Evolutionary conservation across 768 basidiomycete genomes (phyloP), one percentile per base, ranked within the genome.

Genomic region (Boletus sp.): DNA sequence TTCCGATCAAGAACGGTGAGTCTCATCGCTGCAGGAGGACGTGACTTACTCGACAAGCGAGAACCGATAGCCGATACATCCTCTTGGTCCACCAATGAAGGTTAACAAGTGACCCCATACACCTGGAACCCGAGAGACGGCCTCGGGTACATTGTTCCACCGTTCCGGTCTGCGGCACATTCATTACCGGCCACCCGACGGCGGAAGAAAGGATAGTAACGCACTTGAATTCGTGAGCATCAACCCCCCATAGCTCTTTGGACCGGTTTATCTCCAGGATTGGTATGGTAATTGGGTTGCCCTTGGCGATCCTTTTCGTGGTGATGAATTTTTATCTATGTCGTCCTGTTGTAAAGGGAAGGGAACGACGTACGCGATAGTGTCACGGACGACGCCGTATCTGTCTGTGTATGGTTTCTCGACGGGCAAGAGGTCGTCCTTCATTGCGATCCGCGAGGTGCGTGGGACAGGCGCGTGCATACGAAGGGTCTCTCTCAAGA

Each of bases 61-160:
- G 65, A 88, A 88, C 4, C 83, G 79, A 65, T 81, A 87, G 0
- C 86, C 86, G 36, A 89, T 87, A 58, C 87, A 90, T 0, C 84
- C 78, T 18, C 79, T 77, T 14, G 84, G 82, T 6, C 87, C 87
- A 35, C 83, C 84, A 3, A 85, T 61, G 76, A 90, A 90, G 0
- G 82, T 78, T 36, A 87, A 64, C 58, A 83, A 64, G 62, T 85
- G 79, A 8, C 80, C 77, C 80, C 81, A 86, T 0, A 87, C 76
- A 7, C 86, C 83, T 5, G 87, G 87, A 20, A 88, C 71, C 0
- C 65, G 55, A 4, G 65, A 64, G 1, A 74, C 78, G 1, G 72
- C 73, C 18, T 79, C 76, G 0, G 85, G 83, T 9, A 75, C 36
- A 3, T 73, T 62, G 15, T 73, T 65, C 87, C 87, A 90, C 1